phyloP scores from a whole-genome alignment of 495 filamentous ascomycete species.

The Penicillium angulare region DNA sequence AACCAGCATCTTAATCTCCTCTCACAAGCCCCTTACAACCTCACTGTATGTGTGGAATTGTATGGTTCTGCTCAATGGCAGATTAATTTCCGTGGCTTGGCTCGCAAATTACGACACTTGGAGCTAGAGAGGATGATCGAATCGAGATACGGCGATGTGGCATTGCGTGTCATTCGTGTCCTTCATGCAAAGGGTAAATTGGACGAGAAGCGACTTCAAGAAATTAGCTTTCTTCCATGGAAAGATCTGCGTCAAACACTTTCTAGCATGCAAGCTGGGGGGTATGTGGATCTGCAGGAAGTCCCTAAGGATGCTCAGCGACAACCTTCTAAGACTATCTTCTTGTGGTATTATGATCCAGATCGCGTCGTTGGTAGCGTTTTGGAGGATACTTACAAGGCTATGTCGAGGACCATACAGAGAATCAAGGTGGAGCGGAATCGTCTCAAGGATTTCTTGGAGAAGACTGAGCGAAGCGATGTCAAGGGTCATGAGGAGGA shows the following conservation, averaged over 20 bases:
- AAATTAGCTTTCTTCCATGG: conserved; percentile 71
- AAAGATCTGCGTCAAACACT: conserved; percentile 80
- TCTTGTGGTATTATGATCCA: conserved; percentile 85
- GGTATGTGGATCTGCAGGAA: conserved; percentile 87
- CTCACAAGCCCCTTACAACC: conserved; percentile 64
- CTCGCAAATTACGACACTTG: conserved; percentile 62
- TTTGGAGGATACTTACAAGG: conserved; percentile 77
- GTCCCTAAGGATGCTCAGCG: conserved; percentile 81
- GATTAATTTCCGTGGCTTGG: conserved; percentile 70
- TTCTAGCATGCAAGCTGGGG: conserved; percentile 73
- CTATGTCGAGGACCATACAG: conserved; percentile 83
- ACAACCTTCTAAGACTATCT: conserved; percentile 74
- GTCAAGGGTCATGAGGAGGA: conserved; percentile 78
- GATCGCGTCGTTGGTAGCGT: conserved; percentile 64
- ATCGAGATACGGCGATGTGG: conserved; percentile 69
- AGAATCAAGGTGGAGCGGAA: conserved; percentile 68
- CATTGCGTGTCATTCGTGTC: conserved; percentile 75
- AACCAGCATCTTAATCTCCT: conserved; percentile 77
- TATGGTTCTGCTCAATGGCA: conserved; percentile 70
- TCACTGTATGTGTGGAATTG: conserved; percentile 48
- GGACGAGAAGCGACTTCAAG: conserved; percentile 81
- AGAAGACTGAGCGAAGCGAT: conserved; percentile 76
- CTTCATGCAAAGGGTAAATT: conserved; percentile 83
- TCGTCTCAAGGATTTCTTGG: conserved; percentile 64
- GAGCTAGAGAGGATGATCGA: conserved; percentile 79